Evolutionary conservation across 1,139 yeast genomes (phyloP).

Genomic region (Geotrichum candidum): DNA sequence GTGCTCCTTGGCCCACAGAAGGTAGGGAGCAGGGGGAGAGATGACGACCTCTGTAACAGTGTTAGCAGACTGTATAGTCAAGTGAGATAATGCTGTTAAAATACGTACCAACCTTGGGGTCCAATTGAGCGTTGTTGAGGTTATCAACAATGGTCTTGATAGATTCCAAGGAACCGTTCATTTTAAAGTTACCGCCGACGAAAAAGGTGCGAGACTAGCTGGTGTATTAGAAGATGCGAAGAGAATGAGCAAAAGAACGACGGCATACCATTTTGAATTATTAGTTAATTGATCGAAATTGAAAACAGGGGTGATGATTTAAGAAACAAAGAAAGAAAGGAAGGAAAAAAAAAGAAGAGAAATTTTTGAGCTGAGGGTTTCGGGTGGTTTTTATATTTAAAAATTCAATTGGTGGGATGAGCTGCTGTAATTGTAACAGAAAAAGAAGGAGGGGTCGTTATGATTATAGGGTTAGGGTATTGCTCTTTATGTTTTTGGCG

Average conservation of each 20-base stretch:
- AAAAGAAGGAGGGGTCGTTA: neutral
- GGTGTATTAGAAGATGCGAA: neutral
- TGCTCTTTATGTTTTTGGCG: neutral
- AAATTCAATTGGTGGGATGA: slow-evolving; percentile 3
- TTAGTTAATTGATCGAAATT: neutral
- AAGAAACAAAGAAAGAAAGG: neutral
- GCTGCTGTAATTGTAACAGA: neutral
- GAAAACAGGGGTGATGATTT: neutral
- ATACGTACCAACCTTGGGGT: slow-evolving; percentile 40
- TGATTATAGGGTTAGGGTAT: neutral
- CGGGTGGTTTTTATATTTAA: neutral
- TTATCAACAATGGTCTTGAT: slow-evolving; percentile 76
- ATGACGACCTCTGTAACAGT: slow-evolving; percentile 65
- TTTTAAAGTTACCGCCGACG: slow-evolving; percentile 94
- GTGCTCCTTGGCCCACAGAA: slow-evolving; percentile 68
- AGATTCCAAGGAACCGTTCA: slow-evolving; percentile 91
- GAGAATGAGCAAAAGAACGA: neutral
- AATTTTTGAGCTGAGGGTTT: neutral
- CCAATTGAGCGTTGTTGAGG: slow-evolving; percentile 72
- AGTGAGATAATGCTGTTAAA: slow-evolving; percentile 22
- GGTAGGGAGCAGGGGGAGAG: slow-evolving; percentile 94
- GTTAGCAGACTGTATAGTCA: slow-evolving; percentile 29
- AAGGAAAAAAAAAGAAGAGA: neutral
- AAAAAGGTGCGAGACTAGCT: slow-evolving; percentile 83
- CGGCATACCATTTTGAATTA: slow-evolving; percentile 2